These are phyloP conservation scores for Rhodotorula mucilaginosa DNA, from an alignment of 1,284 basidiomycete genomes.

Conservation along the genomic window DNA sequence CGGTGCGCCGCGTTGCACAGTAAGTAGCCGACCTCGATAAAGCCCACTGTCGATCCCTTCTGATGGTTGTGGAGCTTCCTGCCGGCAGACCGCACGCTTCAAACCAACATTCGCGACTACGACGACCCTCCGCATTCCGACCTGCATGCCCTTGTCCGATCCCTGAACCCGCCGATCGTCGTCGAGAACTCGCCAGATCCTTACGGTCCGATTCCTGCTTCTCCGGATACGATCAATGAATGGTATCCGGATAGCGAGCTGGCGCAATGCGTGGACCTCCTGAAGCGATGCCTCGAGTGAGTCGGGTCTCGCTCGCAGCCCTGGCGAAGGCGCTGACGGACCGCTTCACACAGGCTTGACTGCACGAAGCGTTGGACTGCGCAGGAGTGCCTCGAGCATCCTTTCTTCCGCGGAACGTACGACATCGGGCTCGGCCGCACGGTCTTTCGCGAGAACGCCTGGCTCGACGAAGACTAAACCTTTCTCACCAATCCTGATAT, in stretches of 20 bases:
- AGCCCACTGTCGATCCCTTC: background rate
- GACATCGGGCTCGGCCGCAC: constrained; percentile 33
- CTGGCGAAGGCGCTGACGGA: background rate
- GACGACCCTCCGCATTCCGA: constrained; percentile 60
- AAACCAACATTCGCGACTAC: constrained; percentile 77
- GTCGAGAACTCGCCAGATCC: constrained; percentile 43
- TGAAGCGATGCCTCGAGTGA: constrained; percentile 62
- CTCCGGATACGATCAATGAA: constrained; percentile 22
- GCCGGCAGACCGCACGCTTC: constrained; percentile 71
- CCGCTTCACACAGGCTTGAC: constrained; percentile 52
- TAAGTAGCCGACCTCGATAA: constrained; percentile 52
- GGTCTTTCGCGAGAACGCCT: constrained; percentile 7
- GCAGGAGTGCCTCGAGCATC: constrained; percentile 68
- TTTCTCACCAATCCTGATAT: no score
- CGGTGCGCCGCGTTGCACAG: constrained; percentile 84
- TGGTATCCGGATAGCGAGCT: constrained; percentile 59
- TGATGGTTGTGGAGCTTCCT: background rate
- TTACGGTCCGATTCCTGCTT: constrained; percentile 32
- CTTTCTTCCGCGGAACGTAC: constrained; percentile 58
- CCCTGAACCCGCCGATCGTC: constrained; percentile 70
- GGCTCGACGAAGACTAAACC: background rate
- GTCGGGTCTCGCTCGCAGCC: background rate
- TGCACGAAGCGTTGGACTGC: constrained; percentile 66
- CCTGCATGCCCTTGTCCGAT: constrained; percentile 70
- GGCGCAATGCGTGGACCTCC: constrained; percentile 67